Evolutionary conservation across 2,329 filamentous ascomycete species (phyloP).

Genomic region (Xylaria digitata): DNA sequence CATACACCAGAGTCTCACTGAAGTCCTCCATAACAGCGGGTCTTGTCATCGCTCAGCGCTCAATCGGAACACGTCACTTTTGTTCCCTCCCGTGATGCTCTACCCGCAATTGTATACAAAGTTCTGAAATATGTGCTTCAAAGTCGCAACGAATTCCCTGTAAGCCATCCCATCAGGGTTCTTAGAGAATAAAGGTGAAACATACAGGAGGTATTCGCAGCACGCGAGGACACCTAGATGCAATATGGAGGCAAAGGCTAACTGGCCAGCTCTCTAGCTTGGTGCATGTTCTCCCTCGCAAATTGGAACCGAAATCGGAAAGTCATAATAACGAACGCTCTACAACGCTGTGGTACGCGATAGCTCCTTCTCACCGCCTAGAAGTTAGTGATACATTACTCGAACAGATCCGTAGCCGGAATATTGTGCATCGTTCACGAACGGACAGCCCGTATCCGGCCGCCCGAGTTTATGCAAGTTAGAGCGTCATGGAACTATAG

Average conservation of each 20-base stretch:
- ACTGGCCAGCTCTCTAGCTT: neutral
- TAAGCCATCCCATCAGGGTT: slow-evolving; percentile 2
- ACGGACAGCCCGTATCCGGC: slow-evolving; percentile 22
- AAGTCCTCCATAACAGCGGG: no score
- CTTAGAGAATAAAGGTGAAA: neutral
- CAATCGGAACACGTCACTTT: neutral
- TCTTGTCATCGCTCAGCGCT: slow-evolving; percentile 3
- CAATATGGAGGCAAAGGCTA: slow-evolving; percentile 7
- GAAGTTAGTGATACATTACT: slow-evolving; percentile 11
- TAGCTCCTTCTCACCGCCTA: slow-evolving; percentile 24
- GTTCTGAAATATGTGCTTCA: neutral
- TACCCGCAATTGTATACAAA: neutral
- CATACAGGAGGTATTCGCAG: neutral
- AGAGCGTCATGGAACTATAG: slow-evolving; percentile 5
- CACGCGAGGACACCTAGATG: slow-evolving; percentile 17
- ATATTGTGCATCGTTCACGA: slow-evolving; percentile 11
- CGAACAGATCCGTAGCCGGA: slow-evolving; percentile 5
- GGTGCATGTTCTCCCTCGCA: slow-evolving; percentile 6
- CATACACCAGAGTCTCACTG: no score
- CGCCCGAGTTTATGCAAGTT: slow-evolving; percentile 15
- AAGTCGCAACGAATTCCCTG: neutral
- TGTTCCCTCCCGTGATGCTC: neutral
- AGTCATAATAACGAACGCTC: neutral
- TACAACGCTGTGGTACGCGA: neutral
- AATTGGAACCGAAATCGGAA: slow-evolving; percentile 13